Evolutionary conservation across 257 asterid genomes (phyloP).

Genomic region (Anisodus tanguticus): DNA sequence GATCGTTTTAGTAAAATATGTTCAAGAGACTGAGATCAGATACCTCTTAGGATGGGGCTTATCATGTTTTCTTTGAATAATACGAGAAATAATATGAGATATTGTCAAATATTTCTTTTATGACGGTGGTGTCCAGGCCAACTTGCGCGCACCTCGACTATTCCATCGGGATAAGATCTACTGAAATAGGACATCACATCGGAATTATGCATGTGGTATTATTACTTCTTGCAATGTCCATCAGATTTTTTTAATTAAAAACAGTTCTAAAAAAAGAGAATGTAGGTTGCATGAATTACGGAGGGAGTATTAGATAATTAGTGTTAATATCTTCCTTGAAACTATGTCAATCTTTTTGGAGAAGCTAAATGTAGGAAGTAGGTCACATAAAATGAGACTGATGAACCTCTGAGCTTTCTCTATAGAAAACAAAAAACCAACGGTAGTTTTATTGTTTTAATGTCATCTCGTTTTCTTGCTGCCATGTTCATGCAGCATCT

Average conservation of each 20-base stretch:
- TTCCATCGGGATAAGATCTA: conserved; percentile 3
- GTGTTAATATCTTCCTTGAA: background rate
- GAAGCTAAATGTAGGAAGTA: no score
- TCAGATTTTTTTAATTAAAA: background rate
- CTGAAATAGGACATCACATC: background rate
- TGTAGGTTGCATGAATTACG: background rate
- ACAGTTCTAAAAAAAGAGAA: background rate
- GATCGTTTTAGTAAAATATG: background rate
- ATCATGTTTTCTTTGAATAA: background rate
- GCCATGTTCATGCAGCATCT: conserved; percentile 14
- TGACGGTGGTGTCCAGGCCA: background rate
- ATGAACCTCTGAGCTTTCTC: background rate
- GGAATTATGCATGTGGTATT: background rate
- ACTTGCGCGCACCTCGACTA: background rate
- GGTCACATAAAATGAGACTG: background rate
- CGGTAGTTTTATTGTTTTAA: background rate
- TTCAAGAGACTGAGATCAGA: background rate
- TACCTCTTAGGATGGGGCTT: background rate
- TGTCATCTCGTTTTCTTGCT: background rate
- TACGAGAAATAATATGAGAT: background rate
- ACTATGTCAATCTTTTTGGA: background rate
- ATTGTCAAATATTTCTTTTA: background rate
- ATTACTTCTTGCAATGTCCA: conserved; percentile 2
- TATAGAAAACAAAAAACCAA: background rate
- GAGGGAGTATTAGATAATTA: background rate